phyloP scores from a whole-genome alignment of 2,329 filamentous ascomycete genomes.

The Chaetomium sp. region DNA sequence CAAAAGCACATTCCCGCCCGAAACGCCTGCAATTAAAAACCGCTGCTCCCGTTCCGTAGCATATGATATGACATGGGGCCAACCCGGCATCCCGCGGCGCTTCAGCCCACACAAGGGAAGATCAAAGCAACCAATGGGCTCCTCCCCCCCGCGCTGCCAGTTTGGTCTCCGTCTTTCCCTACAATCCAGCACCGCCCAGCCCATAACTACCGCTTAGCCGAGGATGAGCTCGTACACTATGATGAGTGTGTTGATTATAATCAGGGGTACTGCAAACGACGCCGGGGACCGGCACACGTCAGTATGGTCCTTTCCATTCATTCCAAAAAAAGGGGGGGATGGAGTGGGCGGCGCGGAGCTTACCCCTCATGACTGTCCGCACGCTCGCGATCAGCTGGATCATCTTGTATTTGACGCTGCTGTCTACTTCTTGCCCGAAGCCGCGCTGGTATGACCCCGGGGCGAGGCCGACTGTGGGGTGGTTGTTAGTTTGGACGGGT shows the following conservation, averaged over 20 bases:
- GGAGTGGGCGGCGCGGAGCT: constrained; percentile 40
- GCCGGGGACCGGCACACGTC: not conserved
- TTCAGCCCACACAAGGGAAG: not conserved
- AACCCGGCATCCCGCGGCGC: not conserved
- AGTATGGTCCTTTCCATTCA: not conserved
- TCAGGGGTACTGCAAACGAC: constrained; percentile 69
- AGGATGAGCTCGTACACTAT: constrained; percentile 77
- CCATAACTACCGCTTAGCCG: constrained; percentile 6
- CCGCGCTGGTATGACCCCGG: constrained; percentile 69
- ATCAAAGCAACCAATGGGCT: not conserved
- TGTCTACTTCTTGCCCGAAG: constrained; percentile 73
- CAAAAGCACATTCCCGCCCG: constrained; percentile 1
- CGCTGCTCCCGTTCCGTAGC: not conserved
- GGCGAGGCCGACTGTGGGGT: constrained; percentile 78
- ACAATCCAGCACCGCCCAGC: not conserved
- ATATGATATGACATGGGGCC: not conserved
- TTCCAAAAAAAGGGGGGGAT: not conserved
- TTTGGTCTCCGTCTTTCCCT: not conserved
- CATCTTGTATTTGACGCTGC: constrained; percentile 81
- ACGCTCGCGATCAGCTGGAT: constrained; percentile 90
- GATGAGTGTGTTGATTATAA: constrained; percentile 78
- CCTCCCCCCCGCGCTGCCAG: not conserved
- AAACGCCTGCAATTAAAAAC: not conserved
- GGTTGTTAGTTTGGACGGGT: constrained; percentile 28
- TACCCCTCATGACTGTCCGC: constrained; percentile 90